A percentile compares a stretch with the other conserved stretches of the same genome.
Conservation (phyloP, 495 filamentous ascomycete species). For the Corynascus novoguineensis region DNA sequence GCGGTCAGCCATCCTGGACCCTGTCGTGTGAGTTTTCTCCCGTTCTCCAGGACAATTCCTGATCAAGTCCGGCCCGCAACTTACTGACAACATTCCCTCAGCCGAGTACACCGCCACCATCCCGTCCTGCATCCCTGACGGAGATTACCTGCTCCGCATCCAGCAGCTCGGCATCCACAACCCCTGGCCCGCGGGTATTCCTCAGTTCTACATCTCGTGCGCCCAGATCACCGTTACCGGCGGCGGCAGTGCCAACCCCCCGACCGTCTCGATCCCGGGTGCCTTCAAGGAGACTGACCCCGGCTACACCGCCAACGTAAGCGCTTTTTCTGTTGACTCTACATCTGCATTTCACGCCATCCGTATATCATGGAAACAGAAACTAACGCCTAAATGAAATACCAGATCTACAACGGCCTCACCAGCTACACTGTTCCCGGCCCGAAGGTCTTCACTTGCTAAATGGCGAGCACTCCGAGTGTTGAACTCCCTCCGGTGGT, state of each 20-base stretch:
- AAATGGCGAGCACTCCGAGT: not conserved
- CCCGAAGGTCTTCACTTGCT: constrained; percentile 25
- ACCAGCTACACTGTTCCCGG: constrained; percentile 30
- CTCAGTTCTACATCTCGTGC: constrained; percentile 55
- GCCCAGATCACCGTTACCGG: constrained; percentile 55
- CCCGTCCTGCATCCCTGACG: constrained; percentile 47
- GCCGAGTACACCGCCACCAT: constrained; percentile 50
- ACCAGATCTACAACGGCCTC: constrained; percentile 32
- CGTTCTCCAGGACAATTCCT: not conserved
- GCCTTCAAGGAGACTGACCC: constrained; percentile 52
- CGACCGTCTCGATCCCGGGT: constrained; percentile 50
- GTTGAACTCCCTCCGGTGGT: no score
- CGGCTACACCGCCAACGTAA: constrained; percentile 46
- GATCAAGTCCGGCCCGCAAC: no score
- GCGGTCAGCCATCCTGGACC: constrained; percentile 35
- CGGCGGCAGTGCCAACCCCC: constrained; percentile 45
- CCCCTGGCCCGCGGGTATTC: constrained; percentile 41
- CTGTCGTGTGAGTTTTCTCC: constrained; percentile 28
- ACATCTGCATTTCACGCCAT: no score
- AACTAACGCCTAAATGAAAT: not conserved
- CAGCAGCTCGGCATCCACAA: constrained; percentile 61
- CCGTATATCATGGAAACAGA: not conserved
- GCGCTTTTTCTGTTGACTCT: not conserved
- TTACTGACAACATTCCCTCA: constrained; percentile 4
- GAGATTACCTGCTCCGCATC: constrained; percentile 59